Base-by-base conservation (phyloP, 345 rosid species). In the Erysimum cheiranthoides region DNA sequence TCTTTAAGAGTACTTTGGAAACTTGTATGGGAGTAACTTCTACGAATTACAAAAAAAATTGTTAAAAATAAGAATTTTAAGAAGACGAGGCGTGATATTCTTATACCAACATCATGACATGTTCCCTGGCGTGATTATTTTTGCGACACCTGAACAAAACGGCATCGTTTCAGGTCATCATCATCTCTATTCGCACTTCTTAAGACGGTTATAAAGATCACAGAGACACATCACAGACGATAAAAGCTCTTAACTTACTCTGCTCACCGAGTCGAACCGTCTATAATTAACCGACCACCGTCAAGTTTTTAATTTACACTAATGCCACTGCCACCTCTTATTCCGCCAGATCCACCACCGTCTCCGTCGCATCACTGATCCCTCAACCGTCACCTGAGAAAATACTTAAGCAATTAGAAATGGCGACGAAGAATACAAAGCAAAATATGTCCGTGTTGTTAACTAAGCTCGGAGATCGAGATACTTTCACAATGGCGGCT, bases 391-490 rank as follows among this genome's bases (percentile, higher is more conserved):
- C 72, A 36, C 59, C 74, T 62, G 61, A 31, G 18, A 57, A 28
- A 57, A 45, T 38, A 4, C 25, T 51, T 12, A 27, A 25, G 1
- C 43, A 14, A 8, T 16, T 38, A 40, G 9, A 18, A 71, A 88
- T 88, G 93, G 83, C 89, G 39, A 89, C 88, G 42, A 90, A 85
- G 10, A 79, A 75, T 66, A 42, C 86, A 27, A 92, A 84, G 72
- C 88, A 82, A 13, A 87, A 82, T 51, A 80, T 92, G 50, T 82
- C 84, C 17, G 75, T 78, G 13, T 77, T 90, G 51, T 78, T 90
- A 47, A 81, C 85, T 4, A 94, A 94, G 85, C 93, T 94, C 34
- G 85, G 93, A 5, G 96, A 94, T 86, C 80, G 96, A 21, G 98
- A 94, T 76, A 94, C 97, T 27, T 84, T 84, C 83, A 61, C 92